These are phyloP conservation scores for Multifurca ochricompacta DNA, from an alignment of 768 basidiomycete genomes.

Conservation along the genomic window DNA sequence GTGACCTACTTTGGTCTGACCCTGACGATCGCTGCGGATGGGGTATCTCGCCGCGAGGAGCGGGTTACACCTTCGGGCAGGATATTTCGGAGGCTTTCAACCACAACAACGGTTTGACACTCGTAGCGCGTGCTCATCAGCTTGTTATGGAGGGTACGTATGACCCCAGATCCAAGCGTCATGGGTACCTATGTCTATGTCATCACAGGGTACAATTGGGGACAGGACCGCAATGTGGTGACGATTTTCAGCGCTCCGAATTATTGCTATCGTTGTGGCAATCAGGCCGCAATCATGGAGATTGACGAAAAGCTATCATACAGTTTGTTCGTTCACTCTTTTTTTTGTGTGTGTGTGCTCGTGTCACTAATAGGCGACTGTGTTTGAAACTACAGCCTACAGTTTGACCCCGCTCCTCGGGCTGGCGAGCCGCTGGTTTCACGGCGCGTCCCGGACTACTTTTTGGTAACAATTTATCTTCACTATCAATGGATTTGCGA, in stretches of 20 bases:
- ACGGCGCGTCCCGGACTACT: constrained; percentile 89
- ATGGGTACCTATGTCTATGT: not conserved
- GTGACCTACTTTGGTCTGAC: constrained; percentile 98
- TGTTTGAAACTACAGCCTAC: constrained; percentile 54
- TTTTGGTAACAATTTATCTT: constrained; percentile 53
- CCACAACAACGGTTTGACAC: constrained; percentile 96
- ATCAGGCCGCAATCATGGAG: constrained; percentile 99
- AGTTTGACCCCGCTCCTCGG: constrained; percentile 98
- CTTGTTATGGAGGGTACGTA: constrained; percentile 91
- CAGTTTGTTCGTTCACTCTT: constrained; percentile 60
- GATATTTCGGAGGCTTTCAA: constrained; percentile 99
- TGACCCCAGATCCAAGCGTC: not conserved
- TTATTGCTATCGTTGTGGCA: constrained; percentile 99
- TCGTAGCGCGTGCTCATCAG: constrained; percentile 92
- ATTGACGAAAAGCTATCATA: constrained; percentile 97
- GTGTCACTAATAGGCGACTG: constrained; percentile 3
- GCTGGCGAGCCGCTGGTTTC: constrained; percentile 98
- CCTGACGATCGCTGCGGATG: constrained; percentile 99
- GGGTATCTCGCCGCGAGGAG: constrained; percentile 98
- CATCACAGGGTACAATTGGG: constrained; percentile 81
- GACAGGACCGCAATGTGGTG: constrained; percentile 97
- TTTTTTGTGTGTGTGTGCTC: constrained; percentile 1
- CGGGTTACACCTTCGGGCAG: constrained; percentile 98
- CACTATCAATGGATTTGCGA: not conserved
- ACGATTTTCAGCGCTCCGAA: constrained; percentile 99